Conservation (phyloP, 306 rosid species). For the Lablab purpureus region DNA sequence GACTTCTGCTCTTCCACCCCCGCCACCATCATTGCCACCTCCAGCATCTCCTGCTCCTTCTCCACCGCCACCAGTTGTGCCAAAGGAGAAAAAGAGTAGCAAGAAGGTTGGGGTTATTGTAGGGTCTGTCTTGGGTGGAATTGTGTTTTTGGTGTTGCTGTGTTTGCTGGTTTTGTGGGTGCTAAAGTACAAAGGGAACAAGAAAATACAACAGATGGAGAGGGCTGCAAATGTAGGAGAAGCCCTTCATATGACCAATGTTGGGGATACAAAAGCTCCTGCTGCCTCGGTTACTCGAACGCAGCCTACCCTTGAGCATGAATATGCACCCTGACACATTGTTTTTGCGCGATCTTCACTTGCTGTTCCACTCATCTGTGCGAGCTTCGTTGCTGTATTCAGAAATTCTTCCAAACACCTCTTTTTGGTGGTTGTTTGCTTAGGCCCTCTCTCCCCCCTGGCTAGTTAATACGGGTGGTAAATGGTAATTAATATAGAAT, state of each 20-base stretch:
- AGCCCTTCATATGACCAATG: constrained; percentile 72
- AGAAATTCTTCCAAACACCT: constrained; percentile 53
- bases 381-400: constrained; percentile 49
- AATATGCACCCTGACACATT: constrained; percentile 66
- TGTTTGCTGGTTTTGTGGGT: constrained; percentile 59
- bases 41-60: constrained; percentile 49
- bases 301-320: constrained; percentile 80
- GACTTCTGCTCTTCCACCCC: constrained; percentile 48
- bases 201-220: constrained; percentile 74
- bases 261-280: constrained; percentile 77
- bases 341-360: background rate
- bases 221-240: constrained; percentile 81
- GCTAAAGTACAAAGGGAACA: constrained; percentile 56
- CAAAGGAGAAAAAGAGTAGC: constrained; percentile 46
- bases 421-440: constrained; percentile 52
- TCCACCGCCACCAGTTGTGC: background rate
- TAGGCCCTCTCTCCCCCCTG: constrained; percentile 52
- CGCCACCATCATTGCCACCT: background rate
- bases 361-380: constrained; percentile 43
- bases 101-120: constrained; percentile 65
- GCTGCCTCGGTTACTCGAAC: constrained; percentile 79
- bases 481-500: constrained; percentile 52
- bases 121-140: constrained; percentile 78
- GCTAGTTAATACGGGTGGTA: constrained; percentile 58
- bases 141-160: constrained; percentile 55